Evolutionary conservation across 2,329 filamentous ascomycete genomes (phyloP), one percentile per base, ranked within the genome.

Genomic region (Colletotrichum endophyticum): DNA sequence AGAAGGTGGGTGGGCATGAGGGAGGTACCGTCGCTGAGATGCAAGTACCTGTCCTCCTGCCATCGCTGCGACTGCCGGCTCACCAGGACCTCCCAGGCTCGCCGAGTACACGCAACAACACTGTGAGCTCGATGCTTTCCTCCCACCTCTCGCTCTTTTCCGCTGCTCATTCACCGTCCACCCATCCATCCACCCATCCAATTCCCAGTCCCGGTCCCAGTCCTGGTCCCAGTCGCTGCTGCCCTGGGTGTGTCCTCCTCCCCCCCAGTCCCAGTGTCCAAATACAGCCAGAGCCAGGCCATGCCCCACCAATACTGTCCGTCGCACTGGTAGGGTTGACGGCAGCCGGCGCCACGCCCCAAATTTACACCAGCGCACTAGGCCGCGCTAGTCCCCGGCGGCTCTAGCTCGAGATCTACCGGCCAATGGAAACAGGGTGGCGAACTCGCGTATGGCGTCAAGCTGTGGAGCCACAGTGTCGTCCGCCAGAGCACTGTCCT

Each of bases 361-460:
- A 77, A 78, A 76, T 78, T 75, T 71, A 72, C 76, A 71, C 72
- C 66, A 69, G 39, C 16, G 62, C 72, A 44, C 63, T 67, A 73
- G 56, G 5, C 62, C n/a, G 28, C 72, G 62, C 72, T 78, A 78
- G 76, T 28, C 77, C 44, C 19, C 3, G 59, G 22, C 22, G 36
- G 72, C 64, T 71, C 61, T 78, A 76, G 75, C 32, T 30, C 27
- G 13, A 22, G 49, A 66, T 73, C 77, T 70, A 13, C 49, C 67
- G 66, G 16, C 77, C 77, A 78, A 78, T 78, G 19, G 56, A 53
- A 76, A 62, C 30, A 9, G 8, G 53, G 77, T 78, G 77, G 77
- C 77, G 72, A 78, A 75, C 62, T 75, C 64, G 36, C 30, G 53
- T 16, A 78, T 78, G 75, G 77, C 77, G 77, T 78, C 75, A 76